Percentiles rank a stretch among this genome's conserved stretches.
Conservation (phyloP, 371 early-diverging fungal genomes). For the Mortierella sp. region DNA sequence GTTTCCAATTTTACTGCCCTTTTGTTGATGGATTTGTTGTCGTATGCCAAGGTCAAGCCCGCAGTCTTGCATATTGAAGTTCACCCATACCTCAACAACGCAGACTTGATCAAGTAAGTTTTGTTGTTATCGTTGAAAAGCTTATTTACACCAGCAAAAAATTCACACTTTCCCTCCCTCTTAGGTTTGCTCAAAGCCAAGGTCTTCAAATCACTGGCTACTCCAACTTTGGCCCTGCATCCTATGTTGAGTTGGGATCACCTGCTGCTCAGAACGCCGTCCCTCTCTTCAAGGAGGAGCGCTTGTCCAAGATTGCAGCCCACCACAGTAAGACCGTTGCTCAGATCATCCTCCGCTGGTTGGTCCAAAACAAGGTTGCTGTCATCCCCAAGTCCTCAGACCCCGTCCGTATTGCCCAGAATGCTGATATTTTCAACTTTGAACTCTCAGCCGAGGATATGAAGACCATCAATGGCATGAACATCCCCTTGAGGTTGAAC, state of each 20-base stretch:
- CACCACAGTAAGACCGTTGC: conserved; percentile 58
- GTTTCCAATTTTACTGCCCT: conserved; percentile 70
- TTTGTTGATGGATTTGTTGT: conserved; percentile 62
- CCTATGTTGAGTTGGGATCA: conserved; percentile 62
- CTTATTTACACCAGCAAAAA: not conserved
- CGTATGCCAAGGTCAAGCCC: conserved; percentile 64
- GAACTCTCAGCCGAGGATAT: conserved; percentile 56
- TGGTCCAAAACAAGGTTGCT: conserved; percentile 64
- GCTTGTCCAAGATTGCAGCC: conserved; percentile 55
- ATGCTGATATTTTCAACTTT: conserved; percentile 60
- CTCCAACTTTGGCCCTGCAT: conserved; percentile 72
- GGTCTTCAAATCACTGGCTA: conserved; percentile 72
- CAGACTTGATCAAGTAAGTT: conserved; percentile 60
- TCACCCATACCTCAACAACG: conserved; percentile 77
- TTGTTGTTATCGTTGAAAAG: not conserved
- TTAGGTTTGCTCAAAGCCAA: conserved; percentile 57
- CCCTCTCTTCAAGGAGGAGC: conserved; percentile 49
- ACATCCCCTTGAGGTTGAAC: conserved; percentile 42
- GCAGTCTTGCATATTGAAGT: conserved; percentile 74
- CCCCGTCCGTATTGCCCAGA: conserved; percentile 62
- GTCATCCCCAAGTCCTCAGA: conserved; percentile 78
- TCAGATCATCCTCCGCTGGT: conserved; percentile 71
- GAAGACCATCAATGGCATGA: conserved; percentile 32
- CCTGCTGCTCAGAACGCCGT: conserved; percentile 48
- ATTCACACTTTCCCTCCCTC: not conserved